These are phyloP conservation scores for Neurospora tetrasperma DNA, from an alignment of 495 filamentous ascomycete genomes.

Conservation along the genomic window DNA sequence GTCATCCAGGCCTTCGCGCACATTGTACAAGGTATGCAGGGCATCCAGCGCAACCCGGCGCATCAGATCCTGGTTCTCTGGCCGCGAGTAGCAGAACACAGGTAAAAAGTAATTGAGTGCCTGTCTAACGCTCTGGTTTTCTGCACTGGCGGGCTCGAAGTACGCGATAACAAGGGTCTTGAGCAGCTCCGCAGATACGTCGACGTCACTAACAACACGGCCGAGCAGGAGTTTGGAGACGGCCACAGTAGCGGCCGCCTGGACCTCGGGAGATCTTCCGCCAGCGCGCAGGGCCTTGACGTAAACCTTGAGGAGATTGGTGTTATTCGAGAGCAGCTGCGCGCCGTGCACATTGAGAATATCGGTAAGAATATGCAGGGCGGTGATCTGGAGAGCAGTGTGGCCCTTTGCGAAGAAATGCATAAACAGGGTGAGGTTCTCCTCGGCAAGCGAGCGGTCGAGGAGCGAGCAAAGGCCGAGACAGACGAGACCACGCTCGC, in stretches of 20 bases:
- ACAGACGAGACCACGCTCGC: constrained; percentile 81
- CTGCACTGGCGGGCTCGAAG: constrained; percentile 76
- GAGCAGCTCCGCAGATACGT: constrained; percentile 56
- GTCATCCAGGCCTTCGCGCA: constrained; percentile 63
- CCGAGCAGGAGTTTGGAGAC: constrained; percentile 81
- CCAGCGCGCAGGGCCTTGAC: constrained; percentile 62
- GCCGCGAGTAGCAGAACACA: constrained; percentile 78
- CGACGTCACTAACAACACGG: constrained; percentile 48
- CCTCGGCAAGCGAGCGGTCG: constrained; percentile 80
- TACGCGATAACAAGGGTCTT: constrained; percentile 74
- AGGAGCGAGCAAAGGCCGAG: constrained; percentile 85
- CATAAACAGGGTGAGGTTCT: constrained; percentile 88
- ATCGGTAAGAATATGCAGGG: constrained; percentile 87
- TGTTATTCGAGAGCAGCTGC: constrained; percentile 50
- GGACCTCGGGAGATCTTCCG: constrained; percentile 57
- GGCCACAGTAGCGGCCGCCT: constrained; percentile 71
- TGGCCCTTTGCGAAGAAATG: constrained; percentile 94
- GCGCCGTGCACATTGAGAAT: constrained; percentile 81
- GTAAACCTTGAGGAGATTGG: constrained; percentile 64
- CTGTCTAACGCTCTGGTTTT: constrained; percentile 82
- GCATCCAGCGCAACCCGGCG: constrained; percentile 56
- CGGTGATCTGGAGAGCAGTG: constrained; percentile 75
- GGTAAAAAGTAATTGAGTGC: constrained; percentile 91
- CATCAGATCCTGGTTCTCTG: constrained; percentile 75
- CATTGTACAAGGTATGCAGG: constrained; percentile 51